These are phyloP conservation scores for Phytopythium helicoides DNA, from an alignment of 352 stramenopile genomes.

Conservation along the genomic window DNA sequence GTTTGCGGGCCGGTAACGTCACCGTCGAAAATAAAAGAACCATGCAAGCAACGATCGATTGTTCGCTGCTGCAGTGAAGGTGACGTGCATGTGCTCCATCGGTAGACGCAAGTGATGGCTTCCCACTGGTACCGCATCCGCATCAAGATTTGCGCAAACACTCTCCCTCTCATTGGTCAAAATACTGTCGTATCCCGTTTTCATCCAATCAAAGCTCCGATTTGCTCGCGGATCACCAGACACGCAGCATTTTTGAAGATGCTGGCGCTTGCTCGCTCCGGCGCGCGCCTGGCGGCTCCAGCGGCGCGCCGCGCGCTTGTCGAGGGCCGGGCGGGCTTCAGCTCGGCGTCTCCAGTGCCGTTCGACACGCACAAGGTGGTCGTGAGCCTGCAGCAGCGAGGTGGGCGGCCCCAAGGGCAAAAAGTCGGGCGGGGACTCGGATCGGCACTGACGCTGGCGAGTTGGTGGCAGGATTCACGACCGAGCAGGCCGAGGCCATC, in stretches of 20 bases:
- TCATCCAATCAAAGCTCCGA: conserved; percentile 4
- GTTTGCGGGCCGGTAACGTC: no score
- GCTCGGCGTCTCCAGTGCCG: conserved; percentile 13
- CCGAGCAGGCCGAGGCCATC: conserved; percentile 72
- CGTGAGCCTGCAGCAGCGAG: conserved; percentile 67
- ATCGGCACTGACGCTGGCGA: no score
- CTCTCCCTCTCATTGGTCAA: neutral
- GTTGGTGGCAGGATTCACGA: conserved; percentile 77
- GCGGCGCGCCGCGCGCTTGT: neutral
- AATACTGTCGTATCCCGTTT: neutral
- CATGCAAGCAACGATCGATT: no score
- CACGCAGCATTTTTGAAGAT: neutral
- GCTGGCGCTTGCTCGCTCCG: neutral
- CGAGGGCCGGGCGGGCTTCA: neutral
- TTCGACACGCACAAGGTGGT: conserved; percentile 72
- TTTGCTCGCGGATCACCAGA: neutral
- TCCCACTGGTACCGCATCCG: no score
- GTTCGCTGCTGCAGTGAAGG: no score
- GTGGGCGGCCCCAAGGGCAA: conserved; percentile 17
- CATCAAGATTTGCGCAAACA: conserved; percentile 7
- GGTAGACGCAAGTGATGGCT: no score
- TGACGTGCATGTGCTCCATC: no score
- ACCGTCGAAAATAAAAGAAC: no score
- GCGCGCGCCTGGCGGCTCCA: neutral
- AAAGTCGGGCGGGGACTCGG: no score